Conservation (phyloP, 257 asterid species). For the Solanum chilense region DNA sequence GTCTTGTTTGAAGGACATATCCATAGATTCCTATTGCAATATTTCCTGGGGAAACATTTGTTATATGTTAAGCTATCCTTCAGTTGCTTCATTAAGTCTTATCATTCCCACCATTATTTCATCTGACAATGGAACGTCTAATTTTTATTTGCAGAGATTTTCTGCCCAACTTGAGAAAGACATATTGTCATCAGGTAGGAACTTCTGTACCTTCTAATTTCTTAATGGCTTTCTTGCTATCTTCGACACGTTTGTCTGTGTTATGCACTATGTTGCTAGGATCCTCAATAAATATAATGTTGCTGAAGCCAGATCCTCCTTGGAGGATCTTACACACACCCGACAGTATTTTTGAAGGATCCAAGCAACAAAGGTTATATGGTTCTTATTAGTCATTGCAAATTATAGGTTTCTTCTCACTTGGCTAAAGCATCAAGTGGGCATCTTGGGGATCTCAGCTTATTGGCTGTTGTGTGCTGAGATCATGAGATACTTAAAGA, state of each 20-base stretch:
- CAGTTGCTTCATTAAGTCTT: background rate
- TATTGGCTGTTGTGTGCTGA: background rate
- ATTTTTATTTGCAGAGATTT: slow-evolving; percentile 45
- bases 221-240: background rate
- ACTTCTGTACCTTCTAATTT: background rate
- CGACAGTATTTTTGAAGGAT: background rate
- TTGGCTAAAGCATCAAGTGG: background rate
- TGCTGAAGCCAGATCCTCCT: background rate
- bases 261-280: background rate
- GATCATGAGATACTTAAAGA: background rate
- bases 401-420: background rate
- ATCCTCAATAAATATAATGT: background rate
- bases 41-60: background rate
- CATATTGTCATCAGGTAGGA: slow-evolving; percentile 75
- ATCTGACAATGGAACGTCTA: slow-evolving; percentile 5
- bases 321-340: background rate
- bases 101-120: background rate
- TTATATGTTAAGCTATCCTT: background rate
- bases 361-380: background rate
- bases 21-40: background rate
- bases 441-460: background rate
- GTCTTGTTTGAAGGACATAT: background rate
- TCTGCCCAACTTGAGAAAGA: slow-evolving; percentile 90
- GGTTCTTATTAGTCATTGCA: background rate
- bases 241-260: background rate